phyloP scores from a whole-genome alignment of 2,329 filamentous ascomycete genomes.

The Epichloe coenophiala region DNA sequence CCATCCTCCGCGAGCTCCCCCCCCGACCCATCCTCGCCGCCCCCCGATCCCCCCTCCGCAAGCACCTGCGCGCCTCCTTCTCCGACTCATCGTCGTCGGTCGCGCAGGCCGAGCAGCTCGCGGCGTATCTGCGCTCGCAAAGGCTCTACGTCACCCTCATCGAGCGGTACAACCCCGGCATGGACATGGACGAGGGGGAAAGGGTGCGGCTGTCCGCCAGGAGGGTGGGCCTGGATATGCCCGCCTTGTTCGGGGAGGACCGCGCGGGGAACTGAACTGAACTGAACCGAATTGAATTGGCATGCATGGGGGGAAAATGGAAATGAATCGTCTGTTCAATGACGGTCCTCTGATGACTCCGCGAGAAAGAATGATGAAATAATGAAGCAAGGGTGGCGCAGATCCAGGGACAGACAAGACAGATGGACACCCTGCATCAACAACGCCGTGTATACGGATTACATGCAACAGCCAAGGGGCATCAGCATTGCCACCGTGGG shows the following conservation, averaged over 20 bases:
- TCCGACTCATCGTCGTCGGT: constrained; percentile 9
- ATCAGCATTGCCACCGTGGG: neutral
- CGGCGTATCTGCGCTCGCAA: constrained; percentile 75
- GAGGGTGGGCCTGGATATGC: constrained; percentile 82
- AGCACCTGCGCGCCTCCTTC: constrained; percentile 19
- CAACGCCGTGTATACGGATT: neutral
- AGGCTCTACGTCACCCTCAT: constrained; percentile 66
- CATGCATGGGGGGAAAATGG: no score
- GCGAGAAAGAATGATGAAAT: no score
- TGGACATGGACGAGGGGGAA: constrained; percentile 78
- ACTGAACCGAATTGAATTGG: neutral
- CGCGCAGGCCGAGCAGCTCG: constrained; percentile 33
- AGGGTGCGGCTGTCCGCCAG: constrained; percentile 70
- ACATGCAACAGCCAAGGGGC: neutral
- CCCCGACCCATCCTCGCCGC: constrained; percentile 41
- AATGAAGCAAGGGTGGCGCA: no score
- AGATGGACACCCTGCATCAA: neutral
- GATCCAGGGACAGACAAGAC: no score
- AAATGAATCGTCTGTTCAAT: no score
- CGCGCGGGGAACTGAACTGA: neutral
- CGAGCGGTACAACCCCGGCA: constrained; percentile 87
- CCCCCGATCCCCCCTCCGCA: constrained; percentile 39
- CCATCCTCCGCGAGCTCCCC: constrained; percentile 73
- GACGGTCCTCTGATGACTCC: neutral
- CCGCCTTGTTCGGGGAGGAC: constrained; percentile 38